Evolutionary conservation across 768 basidiomycete species (phyloP), one percentile per base, ranked within the genome.

Genomic region (Sarcodon aspratus): DNA sequence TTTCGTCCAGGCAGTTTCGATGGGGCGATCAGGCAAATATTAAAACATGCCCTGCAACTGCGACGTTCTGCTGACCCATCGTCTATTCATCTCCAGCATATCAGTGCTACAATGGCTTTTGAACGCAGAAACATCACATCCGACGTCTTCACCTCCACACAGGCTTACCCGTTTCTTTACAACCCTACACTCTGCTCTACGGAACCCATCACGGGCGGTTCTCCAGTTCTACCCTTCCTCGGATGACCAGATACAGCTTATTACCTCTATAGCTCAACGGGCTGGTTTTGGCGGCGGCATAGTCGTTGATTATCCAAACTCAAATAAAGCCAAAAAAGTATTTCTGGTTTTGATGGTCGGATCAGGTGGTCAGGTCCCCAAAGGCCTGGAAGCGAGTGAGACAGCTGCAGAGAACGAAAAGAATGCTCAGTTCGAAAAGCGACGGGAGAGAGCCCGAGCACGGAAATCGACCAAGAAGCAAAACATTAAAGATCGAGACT

Each of bases 31-130:
- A 95, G 93, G 93, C 86, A 35, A 33, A 70, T 57, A 5, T 17
- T 17, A 47, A 44, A 36, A 36, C 35, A 33, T 12, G 21, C 21
- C 56, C 27, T 33, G 8, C 36, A 33, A 31, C 8, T 18, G 45
- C 47, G 37, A 33, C 45, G 6, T 42, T 35, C 32, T 35, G 44
- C 36, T 38, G 35, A 27, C 21, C 21, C 21, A 5, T 27, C 5
- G 15, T 42, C n/a, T 13, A 33, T 43, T 50, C 38, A 40, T 46
- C 43, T 49, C 3, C 59, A 98, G 95, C 60, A 87, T 99, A 58
- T 99, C 96, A 21, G 95, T 97, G n/a, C 71, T 99, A 6, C 96
- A 99, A 68, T 99, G 96, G 96, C 73, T 99, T 3, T 74, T 97
- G 50, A 99, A 97, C 63, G 94, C 95, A 21, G 96, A 98, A 63